A percentile compares a stretch with the other conserved stretches of the same genome.
Evolutionary conservation across 345 rosid genomes (phyloP).

Genomic region (Toxicodendron radicans): DNA sequence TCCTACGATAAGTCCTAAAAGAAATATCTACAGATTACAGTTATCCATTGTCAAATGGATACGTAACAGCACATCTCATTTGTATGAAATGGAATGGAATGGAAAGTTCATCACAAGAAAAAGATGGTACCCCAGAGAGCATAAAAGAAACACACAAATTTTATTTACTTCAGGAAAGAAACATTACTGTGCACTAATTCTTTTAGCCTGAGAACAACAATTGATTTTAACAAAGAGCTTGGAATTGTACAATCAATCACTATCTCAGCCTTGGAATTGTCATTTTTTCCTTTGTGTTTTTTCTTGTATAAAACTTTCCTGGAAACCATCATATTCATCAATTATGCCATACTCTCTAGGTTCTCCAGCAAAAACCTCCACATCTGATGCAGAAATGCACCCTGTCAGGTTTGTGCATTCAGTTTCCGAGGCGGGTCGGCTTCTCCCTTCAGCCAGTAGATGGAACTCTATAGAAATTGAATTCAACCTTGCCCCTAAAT

Average conservation of each 20-base stretch:
- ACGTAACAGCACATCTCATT: not conserved
- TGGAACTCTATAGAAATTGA: constrained; percentile 48
- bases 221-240: not conserved
- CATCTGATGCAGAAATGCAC: constrained; percentile 13
- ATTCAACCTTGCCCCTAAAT: constrained; percentile 28
- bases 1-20: too few relatives aligned
- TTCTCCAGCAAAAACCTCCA: constrained; percentile 17
- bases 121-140: constrained; percentile 1
- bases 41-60: too few relatives aligned
- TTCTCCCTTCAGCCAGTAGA: constrained; percentile 46
- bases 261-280: not conserved
- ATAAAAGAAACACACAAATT: not conserved
- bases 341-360: constrained; percentile 16
- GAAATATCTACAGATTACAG: too few relatives aligned
- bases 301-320: not conserved
- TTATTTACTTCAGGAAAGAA: too few relatives aligned
- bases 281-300: not conserved
- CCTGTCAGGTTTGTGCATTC: constrained; percentile 38
- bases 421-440: constrained; percentile 38
- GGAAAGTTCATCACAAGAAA: constrained; percentile 19
- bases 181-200: not conserved
- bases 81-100: too few relatives aligned
- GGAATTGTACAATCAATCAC: not conserved
- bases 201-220: not conserved
- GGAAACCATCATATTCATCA: constrained; percentile 10